A percentile compares a stretch with the other conserved stretches of the same genome.
phyloP scores from a whole-genome alignment of 2,329 filamentous ascomycete species.

The Lasiodiplodia gonubiensis region DNA sequence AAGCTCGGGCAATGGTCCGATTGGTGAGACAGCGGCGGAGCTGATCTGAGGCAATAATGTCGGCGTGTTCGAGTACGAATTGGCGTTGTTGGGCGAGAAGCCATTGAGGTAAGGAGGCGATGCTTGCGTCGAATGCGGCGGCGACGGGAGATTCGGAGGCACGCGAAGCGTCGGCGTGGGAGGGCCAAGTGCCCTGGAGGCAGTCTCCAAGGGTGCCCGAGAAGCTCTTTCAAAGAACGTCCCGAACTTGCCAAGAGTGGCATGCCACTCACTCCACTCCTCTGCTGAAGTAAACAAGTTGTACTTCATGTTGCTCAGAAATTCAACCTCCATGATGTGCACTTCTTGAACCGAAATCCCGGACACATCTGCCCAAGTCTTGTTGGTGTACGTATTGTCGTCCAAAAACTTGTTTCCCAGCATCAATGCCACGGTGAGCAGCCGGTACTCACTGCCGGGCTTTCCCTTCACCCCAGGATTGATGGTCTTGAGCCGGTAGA shows the following conservation, averaged over 20 bases:
- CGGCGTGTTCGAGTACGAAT: conserved; percentile 47
- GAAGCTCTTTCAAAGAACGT: conserved; percentile 79
- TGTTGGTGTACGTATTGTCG: conserved; percentile 99
- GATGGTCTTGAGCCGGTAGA: conserved; percentile 88
- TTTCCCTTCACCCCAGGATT: conserved; percentile 91
- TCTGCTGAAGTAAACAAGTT: conserved; percentile 83
- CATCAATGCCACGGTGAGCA: conserved; percentile 95
- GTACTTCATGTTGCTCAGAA: conserved; percentile 97
- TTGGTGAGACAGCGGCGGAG: conserved; percentile 52
- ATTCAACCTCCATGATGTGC: conserved; percentile 99
- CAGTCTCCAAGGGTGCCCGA: conserved; percentile 50
- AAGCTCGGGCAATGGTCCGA: conserved; percentile 50
- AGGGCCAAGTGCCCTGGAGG: conserved; percentile 42
- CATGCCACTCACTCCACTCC: conserved; percentile 88
- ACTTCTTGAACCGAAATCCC: conserved; percentile 93
- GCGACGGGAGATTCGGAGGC: conserved; percentile 57
- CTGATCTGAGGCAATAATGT: conserved; percentile 47
- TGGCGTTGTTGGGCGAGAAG: conserved; percentile 52
- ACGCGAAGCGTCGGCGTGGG: conserved; percentile 46
- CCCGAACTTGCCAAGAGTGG: conserved; percentile 79
- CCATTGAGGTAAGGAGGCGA: conserved; percentile 55
- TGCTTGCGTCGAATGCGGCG: conserved; percentile 56
- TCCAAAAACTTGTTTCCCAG: conserved; percentile 98
- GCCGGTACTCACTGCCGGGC: conserved; percentile 87
- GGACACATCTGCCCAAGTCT: conserved; percentile 98